These are phyloP conservation scores for Globisporangium carolinianum DNA, from an alignment of 352 stramenopile species.

Conservation along the genomic window DNA sequence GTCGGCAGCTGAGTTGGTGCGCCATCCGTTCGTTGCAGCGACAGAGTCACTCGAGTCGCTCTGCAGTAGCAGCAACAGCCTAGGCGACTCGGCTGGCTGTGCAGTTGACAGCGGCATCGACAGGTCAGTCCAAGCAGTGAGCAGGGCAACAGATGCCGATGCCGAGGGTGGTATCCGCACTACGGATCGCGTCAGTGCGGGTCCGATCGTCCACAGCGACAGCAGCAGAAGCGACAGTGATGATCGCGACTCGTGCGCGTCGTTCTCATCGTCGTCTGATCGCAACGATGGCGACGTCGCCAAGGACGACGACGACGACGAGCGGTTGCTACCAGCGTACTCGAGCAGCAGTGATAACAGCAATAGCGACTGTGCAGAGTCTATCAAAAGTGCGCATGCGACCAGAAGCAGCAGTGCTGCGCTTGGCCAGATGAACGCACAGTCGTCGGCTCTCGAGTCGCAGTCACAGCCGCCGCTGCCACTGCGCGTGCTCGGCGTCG, in stretches of 20 bases:
- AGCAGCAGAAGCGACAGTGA: not conserved
- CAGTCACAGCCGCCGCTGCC: not conserved
- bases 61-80: too few relatives aligned
- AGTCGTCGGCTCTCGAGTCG: not conserved
- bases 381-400: too few relatives aligned
- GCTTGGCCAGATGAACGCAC: not conserved
- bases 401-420: too few relatives aligned
- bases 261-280: slow-evolving; percentile 8
- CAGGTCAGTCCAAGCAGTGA: too few relatives aligned
- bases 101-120: not conserved
- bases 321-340: slow-evolving; percentile 1
- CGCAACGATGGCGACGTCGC: slow-evolving; percentile 5
- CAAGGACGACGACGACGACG: slow-evolving; percentile 10
- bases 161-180: too few relatives aligned
- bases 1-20: slow-evolving; percentile 80
- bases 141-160: too few relatives aligned
- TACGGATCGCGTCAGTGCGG: too few relatives aligned
- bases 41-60: not conserved
- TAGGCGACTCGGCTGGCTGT: slow-evolving; percentile 2
- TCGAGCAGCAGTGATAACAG: not conserved
- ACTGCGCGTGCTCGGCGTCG: slow-evolving; percentile 11
- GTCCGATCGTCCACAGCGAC: too few relatives aligned
- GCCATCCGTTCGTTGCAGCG: slow-evolving; percentile 30
- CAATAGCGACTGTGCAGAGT: not conserved
- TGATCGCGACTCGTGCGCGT: slow-evolving; percentile 7